Conservation (phyloP, 306 rosid genomes). For the Dryas alaskensis region DNA sequence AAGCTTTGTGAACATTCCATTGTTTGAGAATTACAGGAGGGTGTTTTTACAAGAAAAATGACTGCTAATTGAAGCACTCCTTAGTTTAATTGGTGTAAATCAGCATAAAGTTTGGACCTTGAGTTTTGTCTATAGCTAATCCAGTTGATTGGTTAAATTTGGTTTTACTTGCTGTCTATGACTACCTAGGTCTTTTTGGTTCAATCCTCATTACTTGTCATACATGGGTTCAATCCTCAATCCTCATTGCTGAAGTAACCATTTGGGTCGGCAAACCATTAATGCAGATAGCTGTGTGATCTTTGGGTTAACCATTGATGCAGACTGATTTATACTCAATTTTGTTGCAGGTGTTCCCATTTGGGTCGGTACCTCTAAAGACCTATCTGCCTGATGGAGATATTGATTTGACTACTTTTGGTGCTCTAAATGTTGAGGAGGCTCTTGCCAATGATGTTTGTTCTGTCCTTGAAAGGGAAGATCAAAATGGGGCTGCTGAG, state of each 20-base stretch:
- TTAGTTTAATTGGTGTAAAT: background rate
- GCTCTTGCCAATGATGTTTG: conserved; percentile 65
- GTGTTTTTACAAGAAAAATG: no score
- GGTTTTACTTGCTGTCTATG: background rate
- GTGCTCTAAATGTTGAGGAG: conserved; percentile 65
- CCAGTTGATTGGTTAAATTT: background rate
- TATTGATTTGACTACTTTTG: conserved; percentile 63
- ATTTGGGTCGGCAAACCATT: background rate
- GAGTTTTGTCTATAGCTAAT: background rate
- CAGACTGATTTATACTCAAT: background rate
- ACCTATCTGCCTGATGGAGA: conserved; percentile 90
- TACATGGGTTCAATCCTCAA: no score
- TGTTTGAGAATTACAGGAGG: background rate
- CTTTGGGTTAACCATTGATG: background rate
- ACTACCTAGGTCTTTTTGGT: background rate
- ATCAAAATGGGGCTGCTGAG: conserved; percentile 58
- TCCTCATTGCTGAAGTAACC: background rate
- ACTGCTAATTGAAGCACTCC: background rate
- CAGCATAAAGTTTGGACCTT: background rate
- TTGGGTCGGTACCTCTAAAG: conserved; percentile 80
- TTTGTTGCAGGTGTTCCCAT: conserved; percentile 54
- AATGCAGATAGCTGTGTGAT: background rate
- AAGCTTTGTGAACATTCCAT: no score
- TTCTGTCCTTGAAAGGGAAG: conserved; percentile 61
- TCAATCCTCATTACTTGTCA: background rate